These are phyloP conservation scores for Xylaria polymorpha DNA, from an alignment of 2,329 filamentous ascomycete genomes.

Conservation along the genomic window DNA sequence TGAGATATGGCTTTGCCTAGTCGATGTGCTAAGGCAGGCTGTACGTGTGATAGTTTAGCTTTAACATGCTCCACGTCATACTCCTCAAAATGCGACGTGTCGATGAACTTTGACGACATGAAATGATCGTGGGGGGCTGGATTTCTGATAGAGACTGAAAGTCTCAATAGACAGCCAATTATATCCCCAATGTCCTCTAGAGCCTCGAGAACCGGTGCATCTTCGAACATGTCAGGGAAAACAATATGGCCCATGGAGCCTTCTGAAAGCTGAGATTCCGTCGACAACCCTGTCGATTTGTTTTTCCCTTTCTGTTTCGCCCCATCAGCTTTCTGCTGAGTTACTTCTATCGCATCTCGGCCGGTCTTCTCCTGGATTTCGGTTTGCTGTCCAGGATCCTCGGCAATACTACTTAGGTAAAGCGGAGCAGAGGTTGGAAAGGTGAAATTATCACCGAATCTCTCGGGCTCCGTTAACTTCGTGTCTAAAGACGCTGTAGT, in stretches of 20 bases:
- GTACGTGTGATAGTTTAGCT: constrained; percentile 5
- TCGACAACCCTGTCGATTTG: background rate
- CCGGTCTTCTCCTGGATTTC: constrained; percentile 91
- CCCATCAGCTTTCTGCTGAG: constrained; percentile 58
- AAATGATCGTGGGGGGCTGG: constrained; percentile 24
- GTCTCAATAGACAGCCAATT: constrained; percentile 19
- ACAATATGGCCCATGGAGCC: too few relatives aligned
- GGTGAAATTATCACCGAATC: constrained; percentile 94
- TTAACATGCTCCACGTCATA: background rate
- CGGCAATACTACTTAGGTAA: constrained; percentile 94
- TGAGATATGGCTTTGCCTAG: constrained; percentile 27
- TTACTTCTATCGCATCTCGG: constrained; percentile 75
- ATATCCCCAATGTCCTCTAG: constrained; percentile 4
- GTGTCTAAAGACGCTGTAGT: too few relatives aligned
- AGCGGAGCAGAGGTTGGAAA: constrained; percentile 92
- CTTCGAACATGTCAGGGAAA: background rate
- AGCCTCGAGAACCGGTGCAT: constrained; percentile 11
- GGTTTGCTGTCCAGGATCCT: constrained; percentile 91
- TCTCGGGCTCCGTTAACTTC: constrained; percentile 93
- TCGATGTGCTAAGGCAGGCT: background rate
- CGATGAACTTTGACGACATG: background rate
- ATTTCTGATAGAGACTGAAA: constrained; percentile 20
- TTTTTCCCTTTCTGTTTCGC: constrained; percentile 68
- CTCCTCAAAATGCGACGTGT: background rate
- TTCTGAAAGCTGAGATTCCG: too few relatives aligned